Conservation (phyloP, 1,284 basidiomycete genomes). For the Gomphus bonarii region DNA sequence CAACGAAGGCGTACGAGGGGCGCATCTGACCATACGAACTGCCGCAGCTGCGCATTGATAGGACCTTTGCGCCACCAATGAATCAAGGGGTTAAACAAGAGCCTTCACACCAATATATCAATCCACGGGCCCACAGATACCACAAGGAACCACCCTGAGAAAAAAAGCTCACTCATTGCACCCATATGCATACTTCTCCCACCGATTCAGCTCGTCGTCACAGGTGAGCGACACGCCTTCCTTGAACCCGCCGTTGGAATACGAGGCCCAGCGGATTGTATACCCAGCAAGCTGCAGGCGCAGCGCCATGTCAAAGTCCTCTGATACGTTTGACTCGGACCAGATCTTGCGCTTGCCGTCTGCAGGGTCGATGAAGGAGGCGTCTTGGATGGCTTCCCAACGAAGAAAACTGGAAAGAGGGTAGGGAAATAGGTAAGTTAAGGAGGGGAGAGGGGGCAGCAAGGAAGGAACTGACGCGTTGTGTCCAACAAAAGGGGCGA, state of each 20-base stretch:
- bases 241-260: slow-evolving; percentile 71
- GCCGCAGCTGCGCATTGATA: slow-evolving; percentile 65
- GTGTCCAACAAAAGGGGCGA: slow-evolving; percentile 82
- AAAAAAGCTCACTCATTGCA: slow-evolving; percentile 27
- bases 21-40: slow-evolving; percentile 68
- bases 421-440: not conserved
- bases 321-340: slow-evolving; percentile 77
- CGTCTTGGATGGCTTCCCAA: slow-evolving; percentile 78
- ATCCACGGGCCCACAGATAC: slow-evolving; percentile 17
- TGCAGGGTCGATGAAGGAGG: slow-evolving; percentile 55
- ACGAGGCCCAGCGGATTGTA: slow-evolving; percentile 76
- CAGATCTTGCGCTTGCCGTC: slow-evolving; percentile 67
- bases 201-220: slow-evolving; percentile 73
- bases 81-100: slow-evolving; percentile 68
- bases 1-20: slow-evolving; percentile 26
- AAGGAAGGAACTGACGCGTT: slow-evolving; percentile 40
- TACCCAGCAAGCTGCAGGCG: slow-evolving; percentile 58
- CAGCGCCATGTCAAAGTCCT: slow-evolving; percentile 72
- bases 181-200: slow-evolving; percentile 84
- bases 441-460: not conserved
- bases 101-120: slow-evolving; percentile 35
- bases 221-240: slow-evolving; percentile 81
- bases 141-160: slow-evolving; percentile 8
- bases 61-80: slow-evolving; percentile 68
- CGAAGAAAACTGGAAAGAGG: slow-evolving; percentile 43